These are phyloP conservation scores for Periconia sp. DNA, from an alignment of 2,329 filamentous ascomycete genomes.

Conservation along the genomic window DNA sequence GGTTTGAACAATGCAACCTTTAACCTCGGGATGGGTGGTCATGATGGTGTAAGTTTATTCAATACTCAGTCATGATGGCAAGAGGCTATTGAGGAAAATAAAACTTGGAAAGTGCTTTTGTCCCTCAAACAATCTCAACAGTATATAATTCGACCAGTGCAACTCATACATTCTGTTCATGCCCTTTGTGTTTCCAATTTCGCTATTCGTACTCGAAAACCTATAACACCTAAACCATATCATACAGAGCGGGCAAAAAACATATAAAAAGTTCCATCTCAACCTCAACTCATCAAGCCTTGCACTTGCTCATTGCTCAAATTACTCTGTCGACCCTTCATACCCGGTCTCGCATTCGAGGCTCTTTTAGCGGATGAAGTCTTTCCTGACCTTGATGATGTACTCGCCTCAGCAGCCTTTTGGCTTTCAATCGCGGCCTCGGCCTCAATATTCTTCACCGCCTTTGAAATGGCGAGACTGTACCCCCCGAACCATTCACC, in stretches of 20 bases:
- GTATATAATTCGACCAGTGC: no score
- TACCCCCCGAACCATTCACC: constrained; percentile 43
- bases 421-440: constrained; percentile 38
- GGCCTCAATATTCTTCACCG: constrained; percentile 40
- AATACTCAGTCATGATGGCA: no score
- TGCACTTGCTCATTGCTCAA: constrained; percentile 18
- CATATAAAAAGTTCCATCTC: neutral
- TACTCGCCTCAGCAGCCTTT: constrained; percentile 5
- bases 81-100: no score
- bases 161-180: no score
- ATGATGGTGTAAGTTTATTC: no score
- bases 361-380: neutral
- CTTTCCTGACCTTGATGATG: constrained; percentile 1
- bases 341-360: constrained; percentile 9
- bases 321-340: constrained; percentile 13
- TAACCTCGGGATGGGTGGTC: no score
- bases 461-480: constrained; percentile 37
- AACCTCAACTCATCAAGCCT: constrained; percentile 2
- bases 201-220: neutral
- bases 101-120: no score
- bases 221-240: neutral
- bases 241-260: neutral
- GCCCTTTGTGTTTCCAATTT: neutral
- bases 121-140: no score
- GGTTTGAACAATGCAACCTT: no score